Evolutionary conservation across 352 stramenopile genomes (phyloP).

Genomic region (Aphanomyces astaci): DNA sequence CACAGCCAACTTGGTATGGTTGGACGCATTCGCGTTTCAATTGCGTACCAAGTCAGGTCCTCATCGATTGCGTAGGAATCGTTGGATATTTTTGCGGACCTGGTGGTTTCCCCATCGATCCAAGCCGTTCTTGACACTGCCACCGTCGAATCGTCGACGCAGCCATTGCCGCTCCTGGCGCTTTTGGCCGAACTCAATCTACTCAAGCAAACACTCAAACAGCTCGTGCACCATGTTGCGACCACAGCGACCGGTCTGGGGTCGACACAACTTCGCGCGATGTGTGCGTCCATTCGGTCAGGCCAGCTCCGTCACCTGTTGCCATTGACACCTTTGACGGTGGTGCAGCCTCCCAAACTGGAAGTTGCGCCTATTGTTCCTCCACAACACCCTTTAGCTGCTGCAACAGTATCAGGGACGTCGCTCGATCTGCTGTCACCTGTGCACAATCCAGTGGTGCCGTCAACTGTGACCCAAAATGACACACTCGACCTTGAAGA

Average conservation of each 20-base stretch:
- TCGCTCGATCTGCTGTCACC: conserved; percentile 11
- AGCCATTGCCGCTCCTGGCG: not conserved
- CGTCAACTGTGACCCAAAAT: too few relatives aligned
- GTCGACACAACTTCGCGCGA: not conserved
- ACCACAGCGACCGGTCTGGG: not conserved
- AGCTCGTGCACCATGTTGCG: not conserved
- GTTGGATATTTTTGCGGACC: not conserved
- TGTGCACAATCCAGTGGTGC: too few relatives aligned
- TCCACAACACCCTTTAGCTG: too few relatives aligned
- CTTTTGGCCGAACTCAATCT: not conserved
- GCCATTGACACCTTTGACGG: too few relatives aligned
- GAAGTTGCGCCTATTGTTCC: too few relatives aligned
- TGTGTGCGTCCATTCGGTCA: not conserved
- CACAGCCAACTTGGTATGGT: conserved; percentile 46
- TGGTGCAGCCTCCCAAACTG: too few relatives aligned
- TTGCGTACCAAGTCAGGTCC: too few relatives aligned
- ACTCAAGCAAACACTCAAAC: conserved; percentile 6
- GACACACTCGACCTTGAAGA: too few relatives aligned
- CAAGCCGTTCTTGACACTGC: not conserved
- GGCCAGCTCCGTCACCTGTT: not conserved
- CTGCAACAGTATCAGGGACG: not conserved
- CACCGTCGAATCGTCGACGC: not conserved
- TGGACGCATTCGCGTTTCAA: too few relatives aligned
- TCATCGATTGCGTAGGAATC: conserved; percentile 8
- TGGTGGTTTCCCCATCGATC: not conserved